Conservation (phyloP, 805 yeast species). For the Wickerhamiella musiphila region DNA sequence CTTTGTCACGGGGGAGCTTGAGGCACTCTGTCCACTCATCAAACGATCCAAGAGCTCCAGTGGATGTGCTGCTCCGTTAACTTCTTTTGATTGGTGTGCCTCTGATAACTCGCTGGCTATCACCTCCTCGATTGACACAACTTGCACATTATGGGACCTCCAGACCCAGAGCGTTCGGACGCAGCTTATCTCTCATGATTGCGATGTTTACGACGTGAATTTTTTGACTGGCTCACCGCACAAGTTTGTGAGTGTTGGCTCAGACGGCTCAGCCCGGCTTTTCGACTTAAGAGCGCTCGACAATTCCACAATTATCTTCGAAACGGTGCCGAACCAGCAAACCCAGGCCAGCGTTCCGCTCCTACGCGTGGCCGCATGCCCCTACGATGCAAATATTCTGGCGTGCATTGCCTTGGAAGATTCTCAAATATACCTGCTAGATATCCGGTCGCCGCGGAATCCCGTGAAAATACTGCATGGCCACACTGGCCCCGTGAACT, state of each 20-base stretch:
- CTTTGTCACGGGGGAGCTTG: constrained; percentile 18
- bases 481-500: constrained; percentile 51
- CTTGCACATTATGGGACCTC: constrained; percentile 93
- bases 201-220: constrained; percentile 84
- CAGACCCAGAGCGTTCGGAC: constrained; percentile 58
- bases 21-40: constrained; percentile 26
- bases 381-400: constrained; percentile 61
- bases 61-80: constrained; percentile 43
- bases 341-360: constrained; percentile 34
- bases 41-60: constrained; percentile 29
- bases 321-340: constrained; percentile 30
- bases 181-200: constrained; percentile 90
- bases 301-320: constrained; percentile 88
- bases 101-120: constrained; percentile 53
- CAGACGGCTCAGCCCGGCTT: constrained; percentile 85
- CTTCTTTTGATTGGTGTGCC: constrained; percentile 86
- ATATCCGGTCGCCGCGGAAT: constrained; percentile 72
- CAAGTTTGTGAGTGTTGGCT: constrained; percentile 82
- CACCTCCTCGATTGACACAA: constrained; percentile 84
- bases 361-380: constrained; percentile 59
- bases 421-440: constrained; percentile 49
- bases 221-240: constrained; percentile 58
- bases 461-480: constrained; percentile 59
- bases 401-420: constrained; percentile 70
- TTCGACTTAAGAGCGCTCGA: constrained; percentile 81